phyloP scores from a whole-genome alignment of 1,284 basidiomycete species.

The Cutaneotrichosporon mucoides region DNA sequence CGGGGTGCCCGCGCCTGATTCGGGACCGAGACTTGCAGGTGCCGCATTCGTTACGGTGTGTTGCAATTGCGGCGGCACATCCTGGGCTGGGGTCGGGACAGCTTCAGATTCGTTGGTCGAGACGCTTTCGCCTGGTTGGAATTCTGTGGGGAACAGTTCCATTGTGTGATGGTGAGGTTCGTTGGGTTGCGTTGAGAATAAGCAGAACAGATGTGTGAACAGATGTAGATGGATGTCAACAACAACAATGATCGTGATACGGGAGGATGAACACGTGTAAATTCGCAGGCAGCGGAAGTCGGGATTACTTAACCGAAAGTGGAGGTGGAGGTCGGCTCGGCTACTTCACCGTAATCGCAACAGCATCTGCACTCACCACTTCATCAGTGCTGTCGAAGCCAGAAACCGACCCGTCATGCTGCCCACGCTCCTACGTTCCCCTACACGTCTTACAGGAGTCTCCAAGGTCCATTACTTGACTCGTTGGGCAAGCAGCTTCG shows the following conservation, averaged over 20 bases:
- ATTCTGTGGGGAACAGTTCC: constrained; percentile 7
- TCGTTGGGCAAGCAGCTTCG: neutral
- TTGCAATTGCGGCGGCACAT: neutral
- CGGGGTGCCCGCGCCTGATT: neutral
- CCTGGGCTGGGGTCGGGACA: neutral
- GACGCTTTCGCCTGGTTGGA: neutral
- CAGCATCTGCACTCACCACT: neutral
- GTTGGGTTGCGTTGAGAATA: neutral
- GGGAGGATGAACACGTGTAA: neutral
- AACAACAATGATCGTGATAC: constrained; percentile 1
- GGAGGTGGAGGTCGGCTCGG: too few relatives aligned
- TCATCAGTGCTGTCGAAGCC: too few relatives aligned
- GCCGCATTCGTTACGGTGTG: neutral
- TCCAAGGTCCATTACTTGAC: neutral
- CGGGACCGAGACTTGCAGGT: neutral
- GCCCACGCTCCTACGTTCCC: too few relatives aligned
- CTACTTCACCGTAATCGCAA: neutral
- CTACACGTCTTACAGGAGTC: too few relatives aligned
- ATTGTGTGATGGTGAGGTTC: neutral
- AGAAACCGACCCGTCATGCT: neutral
- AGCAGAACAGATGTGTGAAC: neutral
- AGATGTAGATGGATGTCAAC: neutral
- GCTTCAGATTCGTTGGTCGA: neutral
- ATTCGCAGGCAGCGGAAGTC: neutral
- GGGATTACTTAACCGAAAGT: too few relatives aligned